Evolutionary conservation across 2,329 filamentous ascomycete species (phyloP).

Genomic region (Penicillium sp.): DNA sequence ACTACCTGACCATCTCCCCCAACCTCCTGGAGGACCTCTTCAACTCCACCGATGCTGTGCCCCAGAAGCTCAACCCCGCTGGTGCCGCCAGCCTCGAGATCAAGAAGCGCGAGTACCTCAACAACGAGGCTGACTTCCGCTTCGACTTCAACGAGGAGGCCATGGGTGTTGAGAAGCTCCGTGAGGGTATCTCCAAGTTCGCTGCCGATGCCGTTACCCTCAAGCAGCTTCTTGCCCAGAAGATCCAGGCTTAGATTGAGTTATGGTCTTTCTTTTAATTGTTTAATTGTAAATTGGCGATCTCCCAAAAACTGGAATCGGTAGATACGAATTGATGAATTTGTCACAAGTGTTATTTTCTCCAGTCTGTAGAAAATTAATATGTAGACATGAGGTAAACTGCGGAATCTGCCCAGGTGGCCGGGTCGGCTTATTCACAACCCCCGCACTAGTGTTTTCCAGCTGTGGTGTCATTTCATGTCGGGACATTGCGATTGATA

Average conservation of each 20-base stretch:
- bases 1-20: slow-evolving; percentile 99
- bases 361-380: neutral
- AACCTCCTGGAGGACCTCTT: slow-evolving; percentile 90
- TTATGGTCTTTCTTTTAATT: slow-evolving; percentile 2
- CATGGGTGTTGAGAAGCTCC: slow-evolving; percentile 99
- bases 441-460: slow-evolving; percentile 14
- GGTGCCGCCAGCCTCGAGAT: slow-evolving; percentile 67
- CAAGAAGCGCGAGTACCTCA: slow-evolving; percentile 86
- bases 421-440: slow-evolving; percentile 21
- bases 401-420: slow-evolving; percentile 17
- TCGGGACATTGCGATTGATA: neutral
- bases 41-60: slow-evolving; percentile 76
- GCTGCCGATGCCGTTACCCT: slow-evolving; percentile 92
- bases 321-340: slow-evolving; percentile 30
- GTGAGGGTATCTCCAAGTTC: slow-evolving; percentile 99
- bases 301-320: slow-evolving; percentile 24
- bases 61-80: slow-evolving; percentile 84
- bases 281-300: slow-evolving; percentile 25
- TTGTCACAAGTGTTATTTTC: slow-evolving; percentile 6
- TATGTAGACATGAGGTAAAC: slow-evolving; percentile 2
- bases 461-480: neutral
- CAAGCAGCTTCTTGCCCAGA: slow-evolving; percentile 86
- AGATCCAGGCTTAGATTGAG: slow-evolving; percentile 58
- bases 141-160: slow-evolving; percentile 99
- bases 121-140: slow-evolving; percentile 85